A percentile compares a stretch with the other conserved stretches of the same genome.
Conservation (phyloP, 2,329 filamentous ascomycete genomes). For the Davidsoniella neocaledoniae region DNA sequence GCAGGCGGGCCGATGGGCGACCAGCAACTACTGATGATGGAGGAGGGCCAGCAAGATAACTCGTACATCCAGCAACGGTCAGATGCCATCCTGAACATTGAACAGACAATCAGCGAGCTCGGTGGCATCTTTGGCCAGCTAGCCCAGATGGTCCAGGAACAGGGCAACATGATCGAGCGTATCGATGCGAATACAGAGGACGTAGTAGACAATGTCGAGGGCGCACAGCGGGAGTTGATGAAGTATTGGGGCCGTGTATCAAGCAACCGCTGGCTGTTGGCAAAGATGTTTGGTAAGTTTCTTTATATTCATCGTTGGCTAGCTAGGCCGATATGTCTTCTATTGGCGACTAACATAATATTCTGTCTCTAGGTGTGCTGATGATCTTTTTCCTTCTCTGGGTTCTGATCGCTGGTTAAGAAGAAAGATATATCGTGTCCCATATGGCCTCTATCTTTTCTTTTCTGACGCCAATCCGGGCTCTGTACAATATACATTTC, state of each 20-base stretch:
- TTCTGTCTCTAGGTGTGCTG: conserved; percentile 46
- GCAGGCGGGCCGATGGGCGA: conserved; percentile 31
- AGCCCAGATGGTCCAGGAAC: conserved; percentile 91
- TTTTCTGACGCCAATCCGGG: neutral
- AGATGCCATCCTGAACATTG: conserved; percentile 91
- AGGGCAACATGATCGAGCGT: conserved; percentile 92
- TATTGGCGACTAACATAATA: conserved; percentile 17
- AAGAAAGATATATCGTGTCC: neutral
- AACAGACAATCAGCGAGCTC: conserved; percentile 83
- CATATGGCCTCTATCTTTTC: neutral
- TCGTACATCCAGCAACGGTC: conserved; percentile 85
- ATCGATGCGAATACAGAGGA: conserved; percentile 97
- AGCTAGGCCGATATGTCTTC: neutral
- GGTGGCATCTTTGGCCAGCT: conserved; percentile 85
- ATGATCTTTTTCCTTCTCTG: conserved; percentile 84
- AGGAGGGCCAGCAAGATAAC: conserved; percentile 85
- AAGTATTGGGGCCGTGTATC: conserved; percentile 95
- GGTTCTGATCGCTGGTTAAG: conserved; percentile 46
- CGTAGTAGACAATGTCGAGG: conserved; percentile 95
- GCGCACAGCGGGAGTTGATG: conserved; percentile 82
- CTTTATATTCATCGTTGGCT: neutral
- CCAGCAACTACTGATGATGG: conserved; percentile 76
- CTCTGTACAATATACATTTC: neutral
- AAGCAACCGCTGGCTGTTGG: conserved; percentile 88
- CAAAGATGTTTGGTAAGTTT: conserved; percentile 41